phyloP scores from a whole-genome alignment of 2,329 filamentous ascomycete species.

The Phyllosticta capitalensis region DNA sequence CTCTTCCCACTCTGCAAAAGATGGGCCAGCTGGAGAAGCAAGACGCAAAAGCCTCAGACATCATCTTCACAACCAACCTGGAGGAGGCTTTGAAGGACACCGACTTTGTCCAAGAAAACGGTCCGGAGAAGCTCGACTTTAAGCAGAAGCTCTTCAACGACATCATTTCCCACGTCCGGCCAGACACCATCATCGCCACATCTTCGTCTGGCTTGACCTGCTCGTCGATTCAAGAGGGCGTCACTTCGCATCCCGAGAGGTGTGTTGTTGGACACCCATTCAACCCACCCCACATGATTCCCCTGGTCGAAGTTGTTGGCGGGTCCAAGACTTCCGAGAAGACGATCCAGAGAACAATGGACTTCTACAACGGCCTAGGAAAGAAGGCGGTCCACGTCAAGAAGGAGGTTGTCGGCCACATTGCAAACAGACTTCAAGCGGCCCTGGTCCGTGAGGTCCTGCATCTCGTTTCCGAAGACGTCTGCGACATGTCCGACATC shows the following conservation, averaged over 20 bases:
- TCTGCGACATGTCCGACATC: slow-evolving; percentile 14
- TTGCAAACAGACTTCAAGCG: slow-evolving; percentile 38
- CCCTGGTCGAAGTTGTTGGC: slow-evolving; percentile 38
- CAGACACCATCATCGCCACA: slow-evolving; percentile 31
- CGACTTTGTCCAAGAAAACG: slow-evolving; percentile 21
- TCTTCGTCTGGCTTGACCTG: slow-evolving; percentile 31
- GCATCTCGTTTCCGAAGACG: slow-evolving; percentile 13
- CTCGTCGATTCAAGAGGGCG: slow-evolving; percentile 22
- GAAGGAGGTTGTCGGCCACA: slow-evolving; percentile 34
- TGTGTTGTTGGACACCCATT: slow-evolving; percentile 39
- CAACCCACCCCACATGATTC: slow-evolving; percentile 41
- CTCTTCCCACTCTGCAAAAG: slow-evolving; percentile 13
- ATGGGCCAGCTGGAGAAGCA: slow-evolving; percentile 12
- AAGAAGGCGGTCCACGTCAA: slow-evolving; percentile 33
- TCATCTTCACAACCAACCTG: slow-evolving; percentile 16
- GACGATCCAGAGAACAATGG: slow-evolving; percentile 21
- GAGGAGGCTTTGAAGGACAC: slow-evolving; percentile 13
- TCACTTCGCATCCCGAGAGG: slow-evolving; percentile 21
- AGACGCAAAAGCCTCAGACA: slow-evolving; percentile 4
- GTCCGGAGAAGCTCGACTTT: slow-evolving; percentile 31
- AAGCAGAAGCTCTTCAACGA: slow-evolving; percentile 30
- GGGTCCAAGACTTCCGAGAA: slow-evolving; percentile 21
- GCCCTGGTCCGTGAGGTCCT: slow-evolving; percentile 15
- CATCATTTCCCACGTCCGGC: slow-evolving; percentile 22
- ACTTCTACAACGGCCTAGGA: slow-evolving; percentile 32